phyloP scores from a whole-genome alignment of 768 basidiomycete genomes.

The Macrolepiota albuminosa region DNA sequence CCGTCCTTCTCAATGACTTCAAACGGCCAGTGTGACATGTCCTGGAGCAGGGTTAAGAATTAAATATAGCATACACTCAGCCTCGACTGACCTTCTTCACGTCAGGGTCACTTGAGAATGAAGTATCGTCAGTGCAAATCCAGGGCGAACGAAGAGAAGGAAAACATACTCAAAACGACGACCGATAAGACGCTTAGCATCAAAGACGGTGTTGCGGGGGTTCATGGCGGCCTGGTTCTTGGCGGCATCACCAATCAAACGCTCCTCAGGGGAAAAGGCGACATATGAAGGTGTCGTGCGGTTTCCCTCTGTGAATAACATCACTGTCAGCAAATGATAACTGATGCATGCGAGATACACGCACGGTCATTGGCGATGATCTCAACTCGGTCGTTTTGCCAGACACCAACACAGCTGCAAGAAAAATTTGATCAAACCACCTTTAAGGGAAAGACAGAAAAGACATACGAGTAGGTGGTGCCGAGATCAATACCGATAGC shows the following conservation, averaged over 20 bases:
- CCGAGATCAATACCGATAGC: conserved; percentile 97
- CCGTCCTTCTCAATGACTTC: conserved; percentile 95
- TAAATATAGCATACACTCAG: conserved; percentile 10
- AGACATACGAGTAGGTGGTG: conserved; percentile 89
- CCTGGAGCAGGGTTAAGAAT: conserved; percentile 40
- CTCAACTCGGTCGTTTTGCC: conserved; percentile 99
- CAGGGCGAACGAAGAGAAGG: neutral
- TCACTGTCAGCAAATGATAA: neutral
- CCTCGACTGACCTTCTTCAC: conserved; percentile 70
- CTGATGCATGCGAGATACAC: conserved; percentile 23
- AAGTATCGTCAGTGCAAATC: conserved; percentile 5
- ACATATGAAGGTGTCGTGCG: conserved; percentile 99
- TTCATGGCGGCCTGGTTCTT: conserved; percentile 99
- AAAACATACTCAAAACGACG: conserved; percentile 84
- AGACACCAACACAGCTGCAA: conserved; percentile 92
- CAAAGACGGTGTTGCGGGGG: conserved; percentile 98
- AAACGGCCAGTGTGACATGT: conserved; percentile 98
- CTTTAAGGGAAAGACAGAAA: conserved; percentile 1
- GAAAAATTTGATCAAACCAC: conserved; percentile 18
- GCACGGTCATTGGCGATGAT: conserved; percentile 96
- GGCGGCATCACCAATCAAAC: conserved; percentile 97
- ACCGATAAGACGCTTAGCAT: conserved; percentile 98
- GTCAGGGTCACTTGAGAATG: conserved; percentile 69
- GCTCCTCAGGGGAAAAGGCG: conserved; percentile 94
- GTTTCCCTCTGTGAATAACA: conserved; percentile 74